Conservation (phyloP, 768 basidiomycete genomes). For the Cytidiella melzeri region DNA sequence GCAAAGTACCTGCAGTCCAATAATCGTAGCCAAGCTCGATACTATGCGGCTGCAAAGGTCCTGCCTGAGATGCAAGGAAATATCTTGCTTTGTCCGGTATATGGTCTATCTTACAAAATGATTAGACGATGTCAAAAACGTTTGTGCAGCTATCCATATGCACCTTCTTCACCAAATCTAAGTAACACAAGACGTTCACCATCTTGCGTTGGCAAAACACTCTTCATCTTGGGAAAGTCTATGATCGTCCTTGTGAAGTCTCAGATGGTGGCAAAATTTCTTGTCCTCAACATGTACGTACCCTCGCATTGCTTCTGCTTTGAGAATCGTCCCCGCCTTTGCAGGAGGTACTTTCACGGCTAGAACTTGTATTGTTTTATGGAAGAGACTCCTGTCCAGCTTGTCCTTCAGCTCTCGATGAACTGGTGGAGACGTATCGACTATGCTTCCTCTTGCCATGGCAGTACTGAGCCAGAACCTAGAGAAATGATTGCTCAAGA, state of each 20-base stretch:
- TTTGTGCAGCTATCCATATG: constrained; percentile 4
- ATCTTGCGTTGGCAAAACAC: constrained; percentile 45
- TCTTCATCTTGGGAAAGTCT: constrained; percentile 62
- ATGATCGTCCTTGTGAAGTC: constrained; percentile 44
- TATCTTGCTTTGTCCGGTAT: constrained; percentile 49
- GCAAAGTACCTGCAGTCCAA: constrained; percentile 73
- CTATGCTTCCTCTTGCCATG: background rate
- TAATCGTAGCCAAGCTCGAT: constrained; percentile 76
- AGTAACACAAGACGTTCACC: constrained; percentile 62
- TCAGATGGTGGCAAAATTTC: constrained; percentile 10
- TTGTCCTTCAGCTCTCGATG: constrained; percentile 44
- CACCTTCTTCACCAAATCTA: constrained; percentile 55
- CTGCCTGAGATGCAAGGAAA: constrained; percentile 50
- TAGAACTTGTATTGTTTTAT: constrained; percentile 57
- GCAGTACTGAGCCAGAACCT: background rate
- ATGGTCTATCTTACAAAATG: constrained; percentile 53
- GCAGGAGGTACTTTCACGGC: constrained; percentile 57
- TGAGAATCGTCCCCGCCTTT: constrained; percentile 51
- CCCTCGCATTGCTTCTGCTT: constrained; percentile 54
- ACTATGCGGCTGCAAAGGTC: constrained; percentile 49
- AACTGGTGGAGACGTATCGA: constrained; percentile 36
- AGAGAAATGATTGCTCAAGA: background rate
- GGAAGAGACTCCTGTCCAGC: constrained; percentile 63
- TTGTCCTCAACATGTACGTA: constrained; percentile 29
- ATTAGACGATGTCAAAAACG: constrained; percentile 11